These are phyloP conservation scores for Coccomyxa subellipsoidea DNA, from an alignment of 163 green algal genomes.

Conservation along the genomic window DNA sequence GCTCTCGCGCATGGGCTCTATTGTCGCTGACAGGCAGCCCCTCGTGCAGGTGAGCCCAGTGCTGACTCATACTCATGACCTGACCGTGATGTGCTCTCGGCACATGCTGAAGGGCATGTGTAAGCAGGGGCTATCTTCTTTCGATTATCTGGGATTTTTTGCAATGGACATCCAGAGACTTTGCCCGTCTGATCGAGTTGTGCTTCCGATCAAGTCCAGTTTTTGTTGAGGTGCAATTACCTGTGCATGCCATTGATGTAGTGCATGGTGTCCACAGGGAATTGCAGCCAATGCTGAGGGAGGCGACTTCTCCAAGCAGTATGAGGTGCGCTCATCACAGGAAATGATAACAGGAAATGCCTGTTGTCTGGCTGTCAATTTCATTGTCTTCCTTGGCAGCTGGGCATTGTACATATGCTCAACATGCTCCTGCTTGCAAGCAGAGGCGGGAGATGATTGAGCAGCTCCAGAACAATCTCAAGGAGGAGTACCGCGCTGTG, in stretches of 20 bases:
- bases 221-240: no score
- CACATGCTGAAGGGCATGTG: neutral
- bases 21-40: neutral
- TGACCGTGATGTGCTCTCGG: no score
- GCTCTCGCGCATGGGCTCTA: neutral
- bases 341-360: neutral
- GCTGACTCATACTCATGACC: neutral
- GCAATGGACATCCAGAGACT: neutral
- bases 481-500: slow-evolving; percentile 9
- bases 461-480: neutral
- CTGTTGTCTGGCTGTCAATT: neutral
- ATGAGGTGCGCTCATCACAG: neutral
- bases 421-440: neutral
- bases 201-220: no score
- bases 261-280: neutral
- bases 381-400: neutral
- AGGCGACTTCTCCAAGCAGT: neutral
- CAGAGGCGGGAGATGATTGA: neutral
- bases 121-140: neutral
- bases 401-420: neutral
- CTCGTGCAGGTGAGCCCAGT: neutral
- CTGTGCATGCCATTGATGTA: no score
- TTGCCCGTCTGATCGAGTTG: neutral
- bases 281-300: neutral
- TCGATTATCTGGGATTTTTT: neutral